Evolutionary conservation across 2,329 filamentous ascomycete genomes (phyloP).

Genomic region (Pseudocercospora pini-densiflorae): DNA sequence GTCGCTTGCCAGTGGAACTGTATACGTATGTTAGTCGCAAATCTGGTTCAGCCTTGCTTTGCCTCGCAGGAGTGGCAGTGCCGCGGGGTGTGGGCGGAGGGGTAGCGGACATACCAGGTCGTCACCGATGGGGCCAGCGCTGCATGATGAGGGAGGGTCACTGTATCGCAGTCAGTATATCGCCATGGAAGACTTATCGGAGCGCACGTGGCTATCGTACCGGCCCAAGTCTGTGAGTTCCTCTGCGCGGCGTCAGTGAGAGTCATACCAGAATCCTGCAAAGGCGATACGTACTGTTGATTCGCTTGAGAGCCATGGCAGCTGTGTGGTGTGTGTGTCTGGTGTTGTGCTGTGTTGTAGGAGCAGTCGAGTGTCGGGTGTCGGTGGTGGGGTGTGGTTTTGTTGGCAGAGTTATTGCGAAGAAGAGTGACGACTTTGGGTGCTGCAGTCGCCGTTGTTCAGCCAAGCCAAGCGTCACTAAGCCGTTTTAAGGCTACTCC

Average conservation of each 20-base stretch:
- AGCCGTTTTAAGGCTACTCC: not conserved
- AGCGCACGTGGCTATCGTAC: slow-evolving; percentile 53
- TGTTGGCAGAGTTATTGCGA: slow-evolving; percentile 12
- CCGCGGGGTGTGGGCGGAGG: slow-evolving; percentile 19
- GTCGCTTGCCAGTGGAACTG: slow-evolving; percentile 99
- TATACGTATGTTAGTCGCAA: slow-evolving; percentile 26
- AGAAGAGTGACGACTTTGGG: not conserved
- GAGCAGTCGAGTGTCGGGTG: slow-evolving; percentile 28
- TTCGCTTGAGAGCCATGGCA: slow-evolving; percentile 85
- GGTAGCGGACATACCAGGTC: slow-evolving; percentile 77
- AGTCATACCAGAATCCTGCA: not conserved
- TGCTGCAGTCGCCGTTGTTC: slow-evolving; percentile 11
- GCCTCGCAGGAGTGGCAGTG: slow-evolving; percentile 12
- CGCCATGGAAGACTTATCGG: slow-evolving; percentile 2
- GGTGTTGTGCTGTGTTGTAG: slow-evolving; percentile 26
- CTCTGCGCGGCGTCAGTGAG: slow-evolving; percentile 36
- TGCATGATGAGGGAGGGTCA: slow-evolving; percentile 98
- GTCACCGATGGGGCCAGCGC: slow-evolving; percentile 93
- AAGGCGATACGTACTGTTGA: slow-evolving; percentile 63
- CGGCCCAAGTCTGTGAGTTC: slow-evolving; percentile 88
- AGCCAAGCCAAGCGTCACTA: slow-evolving; percentile 16
- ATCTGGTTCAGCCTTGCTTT: slow-evolving; percentile 15
- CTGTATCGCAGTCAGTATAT: slow-evolving; percentile 57
- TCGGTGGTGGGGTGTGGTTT: slow-evolving; percentile 15
- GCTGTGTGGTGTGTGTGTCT: slow-evolving; percentile 29